A percentile compares a stretch with the other conserved stretches of the same genome.
Evolutionary conservation across 1,284 basidiomycete species (phyloP).

Genomic region (Erythrobasidium hasegawianum): DNA sequence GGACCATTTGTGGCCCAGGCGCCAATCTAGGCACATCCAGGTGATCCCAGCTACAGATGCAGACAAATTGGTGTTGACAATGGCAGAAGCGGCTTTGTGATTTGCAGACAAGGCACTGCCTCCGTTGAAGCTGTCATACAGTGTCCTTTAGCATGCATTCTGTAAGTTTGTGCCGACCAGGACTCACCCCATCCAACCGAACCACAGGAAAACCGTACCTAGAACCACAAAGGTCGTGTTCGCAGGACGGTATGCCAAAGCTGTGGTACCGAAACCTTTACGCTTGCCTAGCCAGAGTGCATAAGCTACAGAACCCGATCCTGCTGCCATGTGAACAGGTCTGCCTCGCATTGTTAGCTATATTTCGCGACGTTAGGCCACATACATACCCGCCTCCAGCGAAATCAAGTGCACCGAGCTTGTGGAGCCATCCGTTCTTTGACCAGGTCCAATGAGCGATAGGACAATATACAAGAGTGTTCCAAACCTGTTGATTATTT

Average conservation of each 20-base stretch:
- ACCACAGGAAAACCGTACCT: slow-evolving; percentile 52
- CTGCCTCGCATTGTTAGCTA: slow-evolving; percentile 7
- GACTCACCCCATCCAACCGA: slow-evolving; percentile 43
- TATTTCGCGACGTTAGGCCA: too few species aligned
- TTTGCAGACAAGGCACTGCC: slow-evolving; percentile 52
- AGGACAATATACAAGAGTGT: slow-evolving; percentile 42
- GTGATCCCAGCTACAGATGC: slow-evolving; percentile 50
- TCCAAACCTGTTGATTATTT: slow-evolving; percentile 13
- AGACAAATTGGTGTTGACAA: slow-evolving; percentile 51
- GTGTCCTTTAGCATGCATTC: too few species aligned
- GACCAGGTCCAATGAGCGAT: slow-evolving; percentile 43
- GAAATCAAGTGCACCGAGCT: slow-evolving; percentile 49
- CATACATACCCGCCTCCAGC: slow-evolving; percentile 47
- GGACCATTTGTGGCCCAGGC: slow-evolving; percentile 53
- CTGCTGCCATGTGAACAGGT: slow-evolving; percentile 51
- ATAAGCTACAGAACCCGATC: slow-evolving; percentile 45
- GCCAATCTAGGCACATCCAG: slow-evolving; percentile 52
- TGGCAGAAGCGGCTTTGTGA: slow-evolving; percentile 50
- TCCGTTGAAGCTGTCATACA: slow-evolving; percentile 46
- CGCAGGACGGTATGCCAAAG: slow-evolving; percentile 51
- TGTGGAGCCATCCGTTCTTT: slow-evolving; percentile 20
- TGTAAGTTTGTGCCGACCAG: too few species aligned
- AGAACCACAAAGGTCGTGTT: slow-evolving; percentile 50
- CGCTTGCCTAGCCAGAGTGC: slow-evolving; percentile 50
- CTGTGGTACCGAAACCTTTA: slow-evolving; percentile 51